Evolutionary conservation across 2,329 filamentous ascomycete genomes (phyloP), one percentile per base, ranked within the genome.

Genomic region (Microascus cirrosus): DNA sequence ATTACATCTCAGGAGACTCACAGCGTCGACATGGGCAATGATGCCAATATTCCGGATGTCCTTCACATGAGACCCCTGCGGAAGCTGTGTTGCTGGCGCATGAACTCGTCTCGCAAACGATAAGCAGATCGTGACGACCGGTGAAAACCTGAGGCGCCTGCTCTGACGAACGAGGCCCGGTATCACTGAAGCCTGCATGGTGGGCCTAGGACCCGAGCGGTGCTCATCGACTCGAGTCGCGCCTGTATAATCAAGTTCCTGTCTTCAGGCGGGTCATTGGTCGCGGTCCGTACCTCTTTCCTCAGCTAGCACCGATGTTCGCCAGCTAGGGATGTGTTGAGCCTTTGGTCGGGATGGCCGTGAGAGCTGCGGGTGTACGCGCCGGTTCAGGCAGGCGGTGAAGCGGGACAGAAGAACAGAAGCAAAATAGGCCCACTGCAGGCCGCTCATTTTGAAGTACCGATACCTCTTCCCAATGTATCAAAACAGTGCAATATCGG

Each of bases 21-120:
- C 81, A 59, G 94, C 94, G 84, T 97, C 94, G 63, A 99, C 96
- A 71, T 99, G 94, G 60, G 94, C 94, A 70, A 99, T 96, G 64
- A 99, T 97, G 61, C 94, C 94, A 69, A 99, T 96, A 68, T 99
- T 99, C 64, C 93, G 82, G 56, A 92, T 94, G 65, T 82, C 57
- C 22, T 58, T 55, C 7, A 58, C 36, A 45, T 58, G 53, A 12
- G 53, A 36, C 20, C 53, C 53, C 2, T 50, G 57, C 1, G 52
- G 53, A 28, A 55, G 39, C 22, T 58, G 57, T 24, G 57, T 32
- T 1, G 57, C 25, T n/a, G 36, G n/a, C 15, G 25, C 32, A 51
- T 58, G 57, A 12, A 3, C 52, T 2, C 45, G 20, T 20, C 45
- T 50, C 45, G 45, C 45, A 20, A 50, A 18, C 8, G 50, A 22